phyloP scores from a whole-genome alignment of 2,329 filamentous ascomycete species.

The Fusarium tuaranense region DNA sequence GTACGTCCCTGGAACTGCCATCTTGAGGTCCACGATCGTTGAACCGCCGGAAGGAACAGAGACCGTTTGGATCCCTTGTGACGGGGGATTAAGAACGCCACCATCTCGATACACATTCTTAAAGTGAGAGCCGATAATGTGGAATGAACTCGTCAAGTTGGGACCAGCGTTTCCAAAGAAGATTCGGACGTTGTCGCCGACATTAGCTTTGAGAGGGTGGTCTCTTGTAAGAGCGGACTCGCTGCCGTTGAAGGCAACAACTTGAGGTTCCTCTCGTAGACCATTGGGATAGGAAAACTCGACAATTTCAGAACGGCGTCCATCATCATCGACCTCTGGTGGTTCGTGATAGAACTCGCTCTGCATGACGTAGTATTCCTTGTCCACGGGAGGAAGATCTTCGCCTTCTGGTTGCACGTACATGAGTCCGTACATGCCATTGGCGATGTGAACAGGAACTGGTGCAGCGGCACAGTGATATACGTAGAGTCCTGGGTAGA shows the following conservation, averaged over 20 bases:
- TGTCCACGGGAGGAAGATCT: constrained; percentile 20
- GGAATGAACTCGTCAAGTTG: constrained; percentile 26
- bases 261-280: background rate
- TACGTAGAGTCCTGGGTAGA: constrained; percentile 23
- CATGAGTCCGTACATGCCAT: constrained; percentile 21
- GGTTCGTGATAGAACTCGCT: constrained; percentile 33
- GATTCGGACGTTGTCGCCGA: constrained; percentile 14
- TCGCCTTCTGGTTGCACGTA: constrained; percentile 19
- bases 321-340: constrained; percentile 22
- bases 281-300: constrained; percentile 26
- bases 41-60: constrained; percentile 18
- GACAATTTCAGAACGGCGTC: constrained; percentile 19
- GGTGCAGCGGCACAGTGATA: constrained; percentile 17
- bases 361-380: constrained; percentile 30
- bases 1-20: constrained; percentile 25
- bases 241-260: constrained; percentile 9
- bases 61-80: constrained; percentile 18
- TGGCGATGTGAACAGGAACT: constrained; percentile 12
- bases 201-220: constrained; percentile 18
- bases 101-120: constrained; percentile 26
- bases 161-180: constrained; percentile 29
- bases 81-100: constrained; percentile 4
- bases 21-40: constrained; percentile 28
- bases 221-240: constrained; percentile 27
- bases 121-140: constrained; percentile 23